Base-by-base conservation (phyloP, 225 moss, liverwort and hornwort species). In the Lunularia cruciata region DNA sequence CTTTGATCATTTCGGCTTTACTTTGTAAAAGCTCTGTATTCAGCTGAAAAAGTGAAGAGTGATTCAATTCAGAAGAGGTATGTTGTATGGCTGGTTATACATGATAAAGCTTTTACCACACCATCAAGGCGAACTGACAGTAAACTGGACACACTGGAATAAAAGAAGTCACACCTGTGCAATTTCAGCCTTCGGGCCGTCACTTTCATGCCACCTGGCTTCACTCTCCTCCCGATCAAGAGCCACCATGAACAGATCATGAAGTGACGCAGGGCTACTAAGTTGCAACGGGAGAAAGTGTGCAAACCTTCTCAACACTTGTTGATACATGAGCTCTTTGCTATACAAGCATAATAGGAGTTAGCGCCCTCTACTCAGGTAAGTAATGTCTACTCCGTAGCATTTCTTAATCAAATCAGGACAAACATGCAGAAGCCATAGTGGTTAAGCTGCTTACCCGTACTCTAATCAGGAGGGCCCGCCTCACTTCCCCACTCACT, bases 241-340 rank as follows among this genome's bases (percentile, higher is more conserved):
- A 28, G 95, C 95, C 57, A 87, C 57, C 68, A 86, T 54, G 32
- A 92, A 73, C 26, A 96, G 75, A 73, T 90, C 88, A 64, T 73
- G 47, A 19, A 96, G 74, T 70, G 88, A 74, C 53, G 90, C 92
- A 56, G 90, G 88, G 60, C 73, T 75, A 81, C 92, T 90, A 67
- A 92, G 81, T 55, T 86, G 85, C 70, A 89, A 71, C 25, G 77
- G 77, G 57, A 85, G 90, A 56, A 96, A 96, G 81, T 96, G 96
- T 33, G 92, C 92, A 81, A 96, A 96, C 36, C 92, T 81, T 28
- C 92, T 81, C 72, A 96, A 80, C 61, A 80, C 86, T 87, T 96
- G 96, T 82, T 96, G 96, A 69, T 92, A 96, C 32, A 96, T 76
- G 53, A 92, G 76, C 81, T 96, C 96, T 76, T 90, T 90, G 76